A percentile compares a stretch with the other conserved stretches of the same genome.
phyloP scores from a whole-genome alignment of 1,284 basidiomycete genomes.

The Rhodotorula sp. region DNA sequence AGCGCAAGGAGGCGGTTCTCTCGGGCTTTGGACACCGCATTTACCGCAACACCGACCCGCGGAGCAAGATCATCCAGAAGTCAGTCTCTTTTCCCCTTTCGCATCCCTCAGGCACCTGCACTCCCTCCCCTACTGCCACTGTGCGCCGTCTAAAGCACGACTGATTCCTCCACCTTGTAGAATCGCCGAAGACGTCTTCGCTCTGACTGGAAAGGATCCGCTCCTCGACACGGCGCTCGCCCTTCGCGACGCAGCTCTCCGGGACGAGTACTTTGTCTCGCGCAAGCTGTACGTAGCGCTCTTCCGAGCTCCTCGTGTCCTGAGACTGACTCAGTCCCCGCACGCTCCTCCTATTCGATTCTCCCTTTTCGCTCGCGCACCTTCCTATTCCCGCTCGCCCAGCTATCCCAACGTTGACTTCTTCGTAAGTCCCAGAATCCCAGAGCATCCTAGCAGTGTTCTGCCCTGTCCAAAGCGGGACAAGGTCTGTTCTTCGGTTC shows the following conservation, averaged over 20 bases:
- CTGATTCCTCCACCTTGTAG: background rate
- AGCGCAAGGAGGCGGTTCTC: constrained; percentile 77
- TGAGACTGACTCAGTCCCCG: too few relatives aligned
- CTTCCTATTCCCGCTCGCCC: too few relatives aligned
- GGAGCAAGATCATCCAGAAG: constrained; percentile 81
- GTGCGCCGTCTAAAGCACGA: too few relatives aligned
- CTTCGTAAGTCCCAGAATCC: constrained; percentile 3
- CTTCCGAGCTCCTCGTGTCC: too few relatives aligned
- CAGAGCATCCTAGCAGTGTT: too few relatives aligned
- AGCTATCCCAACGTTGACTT: constrained; percentile 48
- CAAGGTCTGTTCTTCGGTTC: background rate
- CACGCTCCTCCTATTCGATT: too few relatives aligned
- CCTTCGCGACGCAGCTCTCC: constrained; percentile 80
- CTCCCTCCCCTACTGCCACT: too few relatives aligned
- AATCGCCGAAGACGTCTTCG: constrained; percentile 36
- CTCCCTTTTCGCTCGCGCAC: too few relatives aligned
- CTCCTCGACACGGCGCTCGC: constrained; percentile 83
- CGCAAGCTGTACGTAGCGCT: constrained; percentile 52
- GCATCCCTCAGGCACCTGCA: background rate
- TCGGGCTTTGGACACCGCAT: constrained; percentile 53
- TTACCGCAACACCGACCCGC: constrained; percentile 63
- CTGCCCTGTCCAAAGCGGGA: too few relatives aligned
- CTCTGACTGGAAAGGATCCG: constrained; percentile 74
- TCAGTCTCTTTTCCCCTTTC: constrained; percentile 60
- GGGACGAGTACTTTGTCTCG: constrained; percentile 79